Conservation (phyloP, 441 rosid genomes). For the Euphorbia corollata region DNA sequence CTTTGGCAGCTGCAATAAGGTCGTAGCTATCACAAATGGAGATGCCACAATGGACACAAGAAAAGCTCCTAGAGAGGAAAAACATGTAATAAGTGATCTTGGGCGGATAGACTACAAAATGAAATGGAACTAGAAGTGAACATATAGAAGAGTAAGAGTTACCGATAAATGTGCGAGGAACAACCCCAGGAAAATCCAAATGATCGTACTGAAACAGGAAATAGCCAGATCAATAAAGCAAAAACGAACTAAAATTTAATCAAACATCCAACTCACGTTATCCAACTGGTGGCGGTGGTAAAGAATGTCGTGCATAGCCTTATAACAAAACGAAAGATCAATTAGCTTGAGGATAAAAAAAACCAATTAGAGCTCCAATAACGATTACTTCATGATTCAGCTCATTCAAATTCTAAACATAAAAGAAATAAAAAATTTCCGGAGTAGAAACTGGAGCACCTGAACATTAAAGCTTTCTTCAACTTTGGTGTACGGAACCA, state of each 20-base stretch:
- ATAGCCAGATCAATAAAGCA: conserved; percentile 8
- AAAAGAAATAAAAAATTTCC: not conserved
- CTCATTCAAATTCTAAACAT: not conserved
- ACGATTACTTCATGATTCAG: not conserved
- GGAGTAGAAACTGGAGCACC: conserved; percentile 27
- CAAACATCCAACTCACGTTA: conserved; percentile 41
- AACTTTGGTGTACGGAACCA: conserved; percentile 81
- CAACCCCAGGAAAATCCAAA: conserved; percentile 93
- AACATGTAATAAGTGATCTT: not conserved
- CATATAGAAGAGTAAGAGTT: conserved; percentile 2
- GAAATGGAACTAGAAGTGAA: not conserved
- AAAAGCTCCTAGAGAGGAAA: conserved; percentile 56
- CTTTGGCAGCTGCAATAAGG: conserved; percentile 61
- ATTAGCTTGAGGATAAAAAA: conserved; percentile 13
- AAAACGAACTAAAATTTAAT: not conserved
- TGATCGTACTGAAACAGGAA: conserved; percentile 65
- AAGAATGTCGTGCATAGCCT: conserved; percentile 94
- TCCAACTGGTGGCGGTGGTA: conserved; percentile 60
- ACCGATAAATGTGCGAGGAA: conserved; percentile 93
- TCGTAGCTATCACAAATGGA: conserved; percentile 41
- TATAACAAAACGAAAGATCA: conserved; percentile 6
- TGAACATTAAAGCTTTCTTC: conserved; percentile 97
- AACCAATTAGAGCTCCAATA: not conserved
- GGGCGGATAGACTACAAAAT: not conserved
- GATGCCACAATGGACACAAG: conserved; percentile 60